Base-by-base conservation (phyloP, 208 protist genomes). In the Leishmania tropica region DNA sequence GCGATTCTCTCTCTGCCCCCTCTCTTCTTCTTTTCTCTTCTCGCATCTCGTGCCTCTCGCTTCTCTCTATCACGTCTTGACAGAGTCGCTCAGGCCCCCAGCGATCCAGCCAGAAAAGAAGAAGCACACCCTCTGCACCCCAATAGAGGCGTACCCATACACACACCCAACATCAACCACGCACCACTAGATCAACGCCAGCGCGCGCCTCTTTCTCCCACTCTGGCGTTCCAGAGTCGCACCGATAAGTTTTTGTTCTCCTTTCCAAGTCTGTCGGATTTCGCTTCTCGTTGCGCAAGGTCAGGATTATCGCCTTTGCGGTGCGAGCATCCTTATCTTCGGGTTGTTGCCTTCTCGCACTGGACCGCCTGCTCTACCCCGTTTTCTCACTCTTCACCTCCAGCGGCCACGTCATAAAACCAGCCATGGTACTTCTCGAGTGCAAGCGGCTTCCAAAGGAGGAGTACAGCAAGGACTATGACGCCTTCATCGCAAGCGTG, bases 381-480 rank as follows among this genome's bases (percentile, higher is more conserved):
- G 11, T 3, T 15, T 35, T 8, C 40, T 24, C 21, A 3, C 53
- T 17, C 54, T 31, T n/a, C 37, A 24, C 51, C 21, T 28, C 31
- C 53, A 24, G 28, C 47, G 0, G 13, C 8, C 35, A 54, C 51
- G 21, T 3, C 35, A 1, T 3, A n/a, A 0, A 3, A 19, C 19
- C 31, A 76, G 19, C 45, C 17, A 98, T 98, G 95, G 95, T 98
- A 67, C 89, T 98, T 65, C 87, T 98, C 6, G 92, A 98, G 78
- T 96, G 93, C 86, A 97, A 97, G 78, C 94, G 94, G 19, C 85
- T 98, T 37, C 94, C 94, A 3, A 95, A 96, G 86, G 95, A 98
- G 87, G 94, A 96, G 87, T 95, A 98, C 85, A 98, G 94, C 86
- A 96, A 96, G 64, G 93, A 96, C 85, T 96, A 94, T 72, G 95